Percentiles rank a stretch among this genome's conserved stretches.
phyloP scores from a whole-genome alignment of 2,329 filamentous ascomycete species.

The Cladosporium sp. region DNA sequence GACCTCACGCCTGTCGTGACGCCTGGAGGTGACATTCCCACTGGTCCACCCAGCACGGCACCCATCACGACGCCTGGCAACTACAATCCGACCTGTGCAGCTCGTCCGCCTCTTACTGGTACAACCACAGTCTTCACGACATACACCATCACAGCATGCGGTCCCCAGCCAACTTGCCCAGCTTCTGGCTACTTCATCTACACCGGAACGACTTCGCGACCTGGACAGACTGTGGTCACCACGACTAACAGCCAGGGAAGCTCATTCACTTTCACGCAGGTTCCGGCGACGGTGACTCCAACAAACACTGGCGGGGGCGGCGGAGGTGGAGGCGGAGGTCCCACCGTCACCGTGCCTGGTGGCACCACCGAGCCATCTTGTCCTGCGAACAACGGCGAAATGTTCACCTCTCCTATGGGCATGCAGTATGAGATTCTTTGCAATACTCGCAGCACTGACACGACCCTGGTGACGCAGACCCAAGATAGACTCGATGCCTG shows the following conservation, averaged over 20 bases:
- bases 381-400: conserved; percentile 21
- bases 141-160: conserved; percentile 29
- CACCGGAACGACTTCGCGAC: conserved; percentile 15
- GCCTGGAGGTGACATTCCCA: conserved; percentile 2
- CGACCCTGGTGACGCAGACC: conserved; percentile 21
- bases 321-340: neutral
- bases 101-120: conserved; percentile 17
- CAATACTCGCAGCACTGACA: conserved; percentile 19
- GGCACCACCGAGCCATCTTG: conserved; percentile 21
- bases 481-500: conserved; percentile 24
- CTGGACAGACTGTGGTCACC: conserved; percentile 19
- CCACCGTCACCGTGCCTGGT: neutral
- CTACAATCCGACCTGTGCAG: conserved; percentile 15
- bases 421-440: conserved; percentile 27
- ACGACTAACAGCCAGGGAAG: conserved; percentile 19
- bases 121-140: conserved; percentile 31
- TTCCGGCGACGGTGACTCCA: conserved; percentile 14
- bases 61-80: neutral
- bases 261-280: conserved; percentile 20
- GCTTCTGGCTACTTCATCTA: conserved; percentile 22
- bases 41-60: neutral
- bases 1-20: conserved; percentile 25
- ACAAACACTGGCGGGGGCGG: neutral
- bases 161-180: conserved; percentile 26
- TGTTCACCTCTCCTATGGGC: conserved; percentile 24